Evolutionary conservation across 129 eudicot species (phyloP), one percentile per base, ranked within the genome.

Genomic region (Apium graveolens): DNA sequence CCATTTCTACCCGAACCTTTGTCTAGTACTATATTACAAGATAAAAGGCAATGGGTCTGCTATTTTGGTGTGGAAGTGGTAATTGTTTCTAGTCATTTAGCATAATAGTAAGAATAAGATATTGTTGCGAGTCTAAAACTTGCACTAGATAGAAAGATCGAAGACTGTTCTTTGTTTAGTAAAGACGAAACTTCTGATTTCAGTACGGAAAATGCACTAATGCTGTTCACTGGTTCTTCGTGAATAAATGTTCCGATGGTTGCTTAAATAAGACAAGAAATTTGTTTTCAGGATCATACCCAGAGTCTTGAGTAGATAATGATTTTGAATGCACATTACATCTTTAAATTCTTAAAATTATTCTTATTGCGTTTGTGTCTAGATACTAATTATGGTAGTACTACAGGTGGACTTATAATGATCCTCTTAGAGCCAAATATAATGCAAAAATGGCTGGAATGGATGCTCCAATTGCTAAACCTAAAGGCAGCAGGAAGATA

Each of bases 391-490:
- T 57, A 45, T 34, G 44, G 16, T 82, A 73, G 1, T 31, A 5
- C 60, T 89, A 79, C 90, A 94, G 98, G 46, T 94, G 98, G 97
- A 94, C 97, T 37, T 87, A 84, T 84, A 94, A 91, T 76, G 96
- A 94, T 83, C 84, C 92, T 53, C 96, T 94, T 34, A 86, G 97
- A 63, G 87, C 90, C 43, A 94, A 90, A 82, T 94, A 94, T 83
- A 90, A 94, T 80, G 84, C 92, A 6, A 90, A 94, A 87, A 94
- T 94, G 98, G 98, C 98, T 31, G 97, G 96, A 39, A 88, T 91
- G 93, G 86, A 91, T 83, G 86, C 85, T 3, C 96, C 98, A 17
- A 91, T 94, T 48, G 96, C 83, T 24, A 94, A 87, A 80, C 98
- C 98, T 24, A 94, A 88, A 85, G 98, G 98, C n/a, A 89, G 93